These are phyloP conservation scores for Gaeumannomyces sp. DNA, from an alignment of 2,329 filamentous ascomycete species.

Conservation along the genomic window DNA sequence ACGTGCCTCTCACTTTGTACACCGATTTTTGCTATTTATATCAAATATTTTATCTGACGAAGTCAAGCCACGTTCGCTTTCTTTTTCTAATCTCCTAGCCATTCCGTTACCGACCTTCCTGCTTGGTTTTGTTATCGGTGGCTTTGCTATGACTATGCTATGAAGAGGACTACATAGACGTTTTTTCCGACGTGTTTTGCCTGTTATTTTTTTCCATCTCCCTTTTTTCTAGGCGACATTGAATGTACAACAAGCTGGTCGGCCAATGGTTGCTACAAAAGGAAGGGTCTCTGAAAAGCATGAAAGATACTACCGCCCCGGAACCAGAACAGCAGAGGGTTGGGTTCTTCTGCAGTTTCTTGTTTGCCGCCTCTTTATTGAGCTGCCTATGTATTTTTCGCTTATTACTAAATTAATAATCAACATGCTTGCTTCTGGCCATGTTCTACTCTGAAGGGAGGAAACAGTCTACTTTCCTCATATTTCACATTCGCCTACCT, in stretches of 20 bases:
- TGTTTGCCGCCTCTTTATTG: not conserved
- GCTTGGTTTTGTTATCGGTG: not conserved
- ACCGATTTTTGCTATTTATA: too few relatives aligned
- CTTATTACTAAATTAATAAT: too few relatives aligned
- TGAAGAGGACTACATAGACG: not conserved
- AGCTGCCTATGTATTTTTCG: not conserved
- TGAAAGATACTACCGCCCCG: not conserved
- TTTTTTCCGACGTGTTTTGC: not conserved
- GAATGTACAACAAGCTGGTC: not conserved
- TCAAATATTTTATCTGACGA: not conserved
- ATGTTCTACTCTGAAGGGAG: too few relatives aligned
- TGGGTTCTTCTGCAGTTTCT: not conserved
- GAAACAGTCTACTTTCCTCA: too few relatives aligned
- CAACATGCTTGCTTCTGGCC: too few relatives aligned
- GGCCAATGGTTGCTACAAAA: not conserved
- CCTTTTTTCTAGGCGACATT: not conserved
- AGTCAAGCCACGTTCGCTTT: not conserved
- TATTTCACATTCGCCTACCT: too few relatives aligned
- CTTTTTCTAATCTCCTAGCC: not conserved
- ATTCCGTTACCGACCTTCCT: not conserved
- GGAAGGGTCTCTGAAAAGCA: not conserved
- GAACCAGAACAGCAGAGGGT: not conserved
- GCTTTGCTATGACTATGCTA: not conserved
- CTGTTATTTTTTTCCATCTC: not conserved
- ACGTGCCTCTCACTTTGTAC: too few relatives aligned